phyloP scores from a whole-genome alignment of 495 filamentous ascomycete genomes.

The Chlorociboria aeruginascens region DNA sequence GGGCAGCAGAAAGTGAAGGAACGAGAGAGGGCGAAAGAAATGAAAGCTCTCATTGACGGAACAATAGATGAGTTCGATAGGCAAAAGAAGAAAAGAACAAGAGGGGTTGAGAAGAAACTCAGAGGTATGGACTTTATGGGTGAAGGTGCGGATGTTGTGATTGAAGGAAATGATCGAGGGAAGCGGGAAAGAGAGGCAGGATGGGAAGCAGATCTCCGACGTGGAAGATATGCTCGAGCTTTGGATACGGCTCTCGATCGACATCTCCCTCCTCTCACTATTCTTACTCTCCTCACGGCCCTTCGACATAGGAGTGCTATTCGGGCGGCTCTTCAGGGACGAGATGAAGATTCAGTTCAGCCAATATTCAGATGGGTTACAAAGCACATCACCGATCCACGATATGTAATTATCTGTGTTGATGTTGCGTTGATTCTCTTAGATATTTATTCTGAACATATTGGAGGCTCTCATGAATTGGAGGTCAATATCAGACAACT shows the following conservation, averaged over 20 bases:
- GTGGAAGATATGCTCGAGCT: slow-evolving; percentile 62
- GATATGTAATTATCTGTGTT: slow-evolving; percentile 62
- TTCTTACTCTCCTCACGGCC: slow-evolving; percentile 68
- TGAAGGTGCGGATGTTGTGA: slow-evolving; percentile 77
- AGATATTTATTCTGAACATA: slow-evolving; percentile 75
- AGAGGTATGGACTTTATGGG: slow-evolving; percentile 74
- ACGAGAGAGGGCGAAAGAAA: slow-evolving; percentile 69
- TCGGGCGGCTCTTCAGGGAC: slow-evolving; percentile 62
- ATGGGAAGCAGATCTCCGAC: slow-evolving; percentile 75
- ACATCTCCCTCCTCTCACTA: slow-evolving; percentile 39
- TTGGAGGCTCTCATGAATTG: slow-evolving; percentile 62
- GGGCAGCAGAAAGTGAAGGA: slow-evolving; percentile 56
- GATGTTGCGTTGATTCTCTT: slow-evolving; percentile 70
- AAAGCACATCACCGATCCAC: slow-evolving; percentile 65
- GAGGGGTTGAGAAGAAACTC: slow-evolving; percentile 53
- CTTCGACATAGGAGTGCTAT: slow-evolving; percentile 82
- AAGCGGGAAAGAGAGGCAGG: slow-evolving; percentile 46
- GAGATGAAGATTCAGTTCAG: slow-evolving; percentile 72
- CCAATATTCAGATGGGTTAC: slow-evolving; percentile 76
- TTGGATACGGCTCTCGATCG: slow-evolving; percentile 63
- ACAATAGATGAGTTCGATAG: slow-evolving; percentile 56
- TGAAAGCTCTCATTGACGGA: slow-evolving; percentile 72
- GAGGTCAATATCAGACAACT: slow-evolving; percentile 52
- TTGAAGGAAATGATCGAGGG: slow-evolving; percentile 54
- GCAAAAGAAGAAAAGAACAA: slow-evolving; percentile 47